Evolutionary conservation across 1,139 yeast species (phyloP), one percentile per base, ranked within the genome.

Genomic region (Geotrichum fermentans): DNA sequence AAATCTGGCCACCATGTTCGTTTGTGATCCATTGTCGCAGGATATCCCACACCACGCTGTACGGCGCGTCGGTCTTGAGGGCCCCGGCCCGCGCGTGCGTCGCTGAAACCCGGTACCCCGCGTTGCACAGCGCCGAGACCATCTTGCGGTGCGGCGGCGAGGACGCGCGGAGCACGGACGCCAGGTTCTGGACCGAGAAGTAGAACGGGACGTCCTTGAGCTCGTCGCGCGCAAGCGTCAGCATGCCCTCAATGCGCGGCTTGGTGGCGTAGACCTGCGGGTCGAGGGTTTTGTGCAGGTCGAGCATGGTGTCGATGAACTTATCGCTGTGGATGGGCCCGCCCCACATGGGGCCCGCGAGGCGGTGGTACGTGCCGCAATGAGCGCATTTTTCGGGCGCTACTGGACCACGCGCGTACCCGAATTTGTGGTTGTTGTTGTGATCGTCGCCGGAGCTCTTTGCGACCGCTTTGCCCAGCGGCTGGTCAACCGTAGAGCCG

Each of bases 271-370:
- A 89, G 0, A 77, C 71, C 1, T 35, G 72, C n/a, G 73, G 72
- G 50, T 77, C 81, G 8, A 72, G 66, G 20, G 70, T 65, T 11
- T 24, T 67, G 65, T 80, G 80, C 40, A 83, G 70, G 20, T 75
- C 72, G 49, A 87, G 71, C 42, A 90, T 74, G 56, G 73, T 76
- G 32, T 79, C 73, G 40, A 92, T 72, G 59, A 89, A 92, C 17
- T 74, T 78, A 30, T 66, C 65, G 61, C 83, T 76, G 61, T 90
- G 97, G 46, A 92, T 68, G 2, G 74, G 71, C 0, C 92, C 96
- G 10, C 79, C 87, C 83, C 95, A 92, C 96, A 92, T 87, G 51
- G 98, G 98, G 1, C 98, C 98, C 2, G 94, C 92, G 36, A 92
- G 65, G 62, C 85, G 95, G 62, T 78, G 78, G 3, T 78, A 73